Base-by-base conservation (phyloP, 352 stramenopile genomes). In the Thraustotheca clavata region DNA sequence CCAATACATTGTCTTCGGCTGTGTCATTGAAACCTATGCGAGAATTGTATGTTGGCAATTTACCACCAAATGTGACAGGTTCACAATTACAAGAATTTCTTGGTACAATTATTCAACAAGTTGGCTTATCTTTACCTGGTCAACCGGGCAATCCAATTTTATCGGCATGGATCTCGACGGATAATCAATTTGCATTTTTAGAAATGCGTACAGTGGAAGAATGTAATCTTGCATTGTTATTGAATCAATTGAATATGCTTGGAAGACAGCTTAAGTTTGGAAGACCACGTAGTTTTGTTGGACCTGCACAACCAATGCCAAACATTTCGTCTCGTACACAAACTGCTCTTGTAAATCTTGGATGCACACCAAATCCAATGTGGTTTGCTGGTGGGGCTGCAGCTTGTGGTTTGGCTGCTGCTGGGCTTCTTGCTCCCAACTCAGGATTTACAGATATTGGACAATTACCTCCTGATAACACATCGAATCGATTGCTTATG, bases 121-220 rank as follows among this genome's bases (percentile, higher is more conserved):
- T 94, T 33, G 86, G 86, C 3, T 73, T 94, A 34, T 85, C 71
- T 3, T 75, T 78, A 14, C 57, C 46, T 36, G 57, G 57, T 22
- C 80, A 91, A 39, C 79, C 81, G 18, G 86, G 86, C 0, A 92
- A 89, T 43, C 83, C 86, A 6, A 94, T 94, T 60, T 41, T 91
- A 39, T 88, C 81, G 61, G 91, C 83, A 60, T 94, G 86, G 86
- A 87, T 90, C 49, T 94, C 86, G 11, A 86, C 80, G 2, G 86
- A 93, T 41, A 83, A 83, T 26, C 83, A 92, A 33, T 94, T 93
- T 57, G 86, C 86, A 0, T 94, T 94, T 46, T 92, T 83, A 34
- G 86, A 94, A 67, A 94, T 94, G 86, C 80, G 86, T 4, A 83
- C 81, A 0, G 79, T 91, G 1, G 86, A 94, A 41, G 86, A 94